Evolutionary conservation across 2,329 filamentous ascomycete species (phyloP), one percentile per base, ranked within the genome.

Genomic region (Sporothrix phasma): DNA sequence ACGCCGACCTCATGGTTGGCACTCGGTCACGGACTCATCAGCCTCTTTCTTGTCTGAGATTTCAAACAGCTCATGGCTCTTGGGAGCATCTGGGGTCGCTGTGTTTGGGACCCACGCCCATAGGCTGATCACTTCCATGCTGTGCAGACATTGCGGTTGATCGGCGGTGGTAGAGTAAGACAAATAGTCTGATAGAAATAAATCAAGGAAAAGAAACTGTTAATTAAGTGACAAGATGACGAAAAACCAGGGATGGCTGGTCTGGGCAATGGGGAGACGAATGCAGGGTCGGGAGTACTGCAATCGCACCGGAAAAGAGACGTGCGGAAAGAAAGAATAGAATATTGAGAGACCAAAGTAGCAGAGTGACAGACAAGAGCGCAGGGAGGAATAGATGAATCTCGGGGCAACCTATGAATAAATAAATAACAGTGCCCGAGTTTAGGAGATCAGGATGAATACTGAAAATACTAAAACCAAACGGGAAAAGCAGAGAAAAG

Each of bases 1-100:
- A 76, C 74, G 24, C 74, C 74, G 24, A 71, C 49, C 15, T 63
- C 64, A 7, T 29, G 37, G 45, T 62, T 17, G 24, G 26, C 69
- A 1, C n/a, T 73, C 74, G 5, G 75, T 74, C 5, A 69, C 70
- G n/a, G 53, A 66, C 0, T 29, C 58, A 19, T 62, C 51, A 1
- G 46, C 26, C 4, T 62, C 41, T 31, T 39, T 49, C 8, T 69
- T 41, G 0, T 62, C 37, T 10, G 22, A 47, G 15, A 10, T 24
- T 5, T 31, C 10, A 17, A 45, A 46, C 3, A 31, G 7, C 39
- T 46, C 56, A 0, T 29, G 54, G 6, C 3, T 7, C 7, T 43
- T 29, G 22, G 54, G 24, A 5, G 17, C 10, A 7, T 45, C 39
- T 39, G 24, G 3, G 5, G 24, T 13, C 39, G 31, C 22, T 5